Percentiles rank a stretch among this genome's conserved stretches.
phyloP scores from a whole-genome alignment of 129 eudicot species.

The carrot (Daucus carota) region DNA sequence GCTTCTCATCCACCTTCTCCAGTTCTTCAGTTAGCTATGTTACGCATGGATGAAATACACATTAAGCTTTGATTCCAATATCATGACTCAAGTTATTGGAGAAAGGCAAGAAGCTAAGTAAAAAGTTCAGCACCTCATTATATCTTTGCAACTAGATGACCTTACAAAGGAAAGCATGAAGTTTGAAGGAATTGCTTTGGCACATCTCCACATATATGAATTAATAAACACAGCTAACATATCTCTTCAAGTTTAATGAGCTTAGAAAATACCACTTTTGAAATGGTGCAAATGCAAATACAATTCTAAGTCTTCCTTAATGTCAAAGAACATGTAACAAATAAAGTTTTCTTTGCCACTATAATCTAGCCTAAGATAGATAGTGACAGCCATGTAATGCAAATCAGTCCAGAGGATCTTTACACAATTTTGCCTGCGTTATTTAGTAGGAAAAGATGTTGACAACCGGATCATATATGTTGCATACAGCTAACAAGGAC shows the following conservation, averaged over 20 bases:
- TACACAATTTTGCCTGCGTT: not conserved
- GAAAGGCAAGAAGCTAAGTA: not conserved
- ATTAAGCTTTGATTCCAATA: slow-evolving; percentile 23
- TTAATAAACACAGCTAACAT: not conserved
- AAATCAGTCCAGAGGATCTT: not conserved
- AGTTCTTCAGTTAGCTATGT: slow-evolving; percentile 75
- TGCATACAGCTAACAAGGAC: not conserved
- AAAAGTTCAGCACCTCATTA: not conserved
- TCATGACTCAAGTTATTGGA: not conserved
- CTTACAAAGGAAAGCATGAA: not conserved
- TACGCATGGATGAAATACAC: slow-evolving; percentile 12
- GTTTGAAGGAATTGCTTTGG: not conserved
- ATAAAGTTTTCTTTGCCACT: not conserved
- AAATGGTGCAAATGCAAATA: not conserved
- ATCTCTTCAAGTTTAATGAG: not conserved
- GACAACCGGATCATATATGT: not conserved
- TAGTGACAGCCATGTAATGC: not conserved
- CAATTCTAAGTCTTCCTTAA: not conserved
- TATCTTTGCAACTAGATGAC: not conserved
- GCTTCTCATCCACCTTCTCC: slow-evolving; percentile 77
- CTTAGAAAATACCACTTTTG: not conserved
- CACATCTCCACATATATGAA: not conserved
- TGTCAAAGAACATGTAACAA: not conserved
- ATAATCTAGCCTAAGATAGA: not conserved
- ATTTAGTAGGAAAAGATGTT: not conserved